These are phyloP conservation scores for Botrytis sinoallii DNA, from an alignment of 2,329 filamentous ascomycete species.

Conservation along the genomic window DNA sequence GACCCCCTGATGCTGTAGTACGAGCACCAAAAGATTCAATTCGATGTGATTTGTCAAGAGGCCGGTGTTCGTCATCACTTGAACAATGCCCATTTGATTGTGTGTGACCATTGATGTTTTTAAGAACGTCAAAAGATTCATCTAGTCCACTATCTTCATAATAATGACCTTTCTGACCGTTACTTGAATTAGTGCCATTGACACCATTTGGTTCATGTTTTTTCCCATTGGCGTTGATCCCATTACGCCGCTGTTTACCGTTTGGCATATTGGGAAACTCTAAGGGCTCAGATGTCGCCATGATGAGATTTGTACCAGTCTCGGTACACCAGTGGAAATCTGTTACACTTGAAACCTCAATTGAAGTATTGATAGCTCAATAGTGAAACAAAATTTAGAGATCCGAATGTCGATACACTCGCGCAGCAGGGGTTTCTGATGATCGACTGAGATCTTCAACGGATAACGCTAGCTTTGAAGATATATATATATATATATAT, in stretches of 20 bases:
- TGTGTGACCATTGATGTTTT: not conserved
- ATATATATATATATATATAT: not conserved
- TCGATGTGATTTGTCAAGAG: conserved; percentile 23
- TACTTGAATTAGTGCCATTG: not conserved
- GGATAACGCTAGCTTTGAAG: not conserved
- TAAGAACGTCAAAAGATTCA: not conserved
- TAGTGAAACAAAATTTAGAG: not conserved
- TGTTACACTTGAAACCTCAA: not conserved
- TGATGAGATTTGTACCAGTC: not conserved
- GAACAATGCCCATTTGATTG: not conserved
- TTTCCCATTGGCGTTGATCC: not conserved
- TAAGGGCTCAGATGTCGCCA: conserved; percentile 10
- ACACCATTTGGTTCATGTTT: not conserved
- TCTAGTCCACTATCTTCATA: conserved; percentile 7
- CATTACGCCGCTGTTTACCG: conserved; percentile 1
- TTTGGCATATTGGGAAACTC: not conserved
- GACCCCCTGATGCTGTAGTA: conserved; percentile 26
- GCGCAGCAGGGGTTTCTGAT: not conserved
- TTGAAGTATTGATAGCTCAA: not conserved
- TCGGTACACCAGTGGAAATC: conserved; percentile 2
- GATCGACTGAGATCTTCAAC: conserved; percentile 1
- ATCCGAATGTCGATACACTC: not conserved
- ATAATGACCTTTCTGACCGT: not conserved
- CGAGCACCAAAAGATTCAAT: conserved; percentile 29
- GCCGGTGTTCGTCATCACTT: not conserved